phyloP scores from a whole-genome alignment of 1,284 basidiomycete genomes.

The Ceraceosorus guamensis region DNA sequence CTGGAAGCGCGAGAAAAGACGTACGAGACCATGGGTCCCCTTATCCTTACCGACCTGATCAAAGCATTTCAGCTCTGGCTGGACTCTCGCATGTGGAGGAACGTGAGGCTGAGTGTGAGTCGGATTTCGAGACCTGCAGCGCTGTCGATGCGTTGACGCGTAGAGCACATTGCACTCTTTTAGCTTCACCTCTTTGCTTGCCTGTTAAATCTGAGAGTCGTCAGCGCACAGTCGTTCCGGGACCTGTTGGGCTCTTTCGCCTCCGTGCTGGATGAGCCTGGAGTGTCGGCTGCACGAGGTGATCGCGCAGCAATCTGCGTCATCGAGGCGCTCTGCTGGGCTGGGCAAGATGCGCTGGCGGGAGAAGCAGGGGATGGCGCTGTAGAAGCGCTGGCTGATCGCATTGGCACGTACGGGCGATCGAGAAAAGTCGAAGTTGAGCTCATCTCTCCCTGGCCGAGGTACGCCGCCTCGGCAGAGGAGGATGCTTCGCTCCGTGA shows the following conservation, averaged over 20 bases:
- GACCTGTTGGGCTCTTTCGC: slow-evolving; percentile 72
- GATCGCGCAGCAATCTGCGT: slow-evolving; percentile 78
- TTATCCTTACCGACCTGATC: slow-evolving; percentile 38
- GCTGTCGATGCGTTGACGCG: not conserved
- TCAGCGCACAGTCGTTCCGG: slow-evolving; percentile 68
- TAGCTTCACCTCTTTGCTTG: slow-evolving; percentile 34
- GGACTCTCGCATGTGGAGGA: slow-evolving; percentile 42
- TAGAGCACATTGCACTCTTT: not conserved
- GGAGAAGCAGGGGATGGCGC: slow-evolving; percentile 8
- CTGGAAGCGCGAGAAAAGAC: not conserved
- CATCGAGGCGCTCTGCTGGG: slow-evolving; percentile 63
- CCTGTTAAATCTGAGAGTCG: slow-evolving; percentile 57
- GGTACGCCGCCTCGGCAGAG: slow-evolving; percentile 13
- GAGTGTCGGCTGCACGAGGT: slow-evolving; percentile 74
- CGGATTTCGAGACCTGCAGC: not conserved
- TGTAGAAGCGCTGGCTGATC: slow-evolving; percentile 32
- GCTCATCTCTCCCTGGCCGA: slow-evolving; percentile 29
- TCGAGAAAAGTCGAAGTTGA: slow-evolving; percentile 26
- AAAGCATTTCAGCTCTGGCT: slow-evolving; percentile 38
- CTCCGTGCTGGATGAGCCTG: slow-evolving; percentile 79
- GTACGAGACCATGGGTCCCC: slow-evolving; percentile 22
- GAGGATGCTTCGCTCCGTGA: slow-evolving; percentile 23
- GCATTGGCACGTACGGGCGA: slow-evolving; percentile 27
- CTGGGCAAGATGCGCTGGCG: slow-evolving; percentile 27
- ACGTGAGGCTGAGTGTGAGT: slow-evolving; percentile 33